These are phyloP conservation scores for Sphaerulina musiva DNA, from an alignment of 2,329 filamentous ascomycete genomes.

Conservation along the genomic window DNA sequence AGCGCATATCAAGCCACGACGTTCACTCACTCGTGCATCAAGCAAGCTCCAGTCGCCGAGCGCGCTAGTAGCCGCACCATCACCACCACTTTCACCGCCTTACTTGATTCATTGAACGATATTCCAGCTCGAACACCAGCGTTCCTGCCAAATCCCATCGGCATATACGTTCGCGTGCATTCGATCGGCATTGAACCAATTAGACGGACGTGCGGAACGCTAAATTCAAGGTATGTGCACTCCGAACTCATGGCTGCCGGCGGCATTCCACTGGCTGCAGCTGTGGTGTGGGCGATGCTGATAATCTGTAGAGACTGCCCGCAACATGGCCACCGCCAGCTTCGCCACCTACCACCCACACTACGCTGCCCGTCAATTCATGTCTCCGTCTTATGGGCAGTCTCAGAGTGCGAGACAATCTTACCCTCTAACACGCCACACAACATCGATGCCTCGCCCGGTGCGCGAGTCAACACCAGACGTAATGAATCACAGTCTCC, in stretches of 20 bases:
- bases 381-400: neutral
- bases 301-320: neutral
- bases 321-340: neutral
- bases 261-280: neutral
- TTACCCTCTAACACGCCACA: neutral
- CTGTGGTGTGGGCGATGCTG: neutral
- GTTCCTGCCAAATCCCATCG: constrained; percentile 7
- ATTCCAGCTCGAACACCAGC: neutral
- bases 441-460: neutral
- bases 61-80: neutral
- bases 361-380: neutral
- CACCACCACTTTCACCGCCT: neutral
- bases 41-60: neutral
- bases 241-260: constrained; percentile 15
- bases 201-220: constrained; percentile 2
- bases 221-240: constrained; percentile 19
- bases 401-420: neutral
- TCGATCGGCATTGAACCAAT: neutral
- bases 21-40: neutral
- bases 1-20: neutral
- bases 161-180: constrained; percentile 6
- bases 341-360: neutral
- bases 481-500: neutral
- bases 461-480: neutral
- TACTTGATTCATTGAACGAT: neutral